Base-by-base conservation (phyloP, 345 rosid species). In the Salix koriyanagi region DNA sequence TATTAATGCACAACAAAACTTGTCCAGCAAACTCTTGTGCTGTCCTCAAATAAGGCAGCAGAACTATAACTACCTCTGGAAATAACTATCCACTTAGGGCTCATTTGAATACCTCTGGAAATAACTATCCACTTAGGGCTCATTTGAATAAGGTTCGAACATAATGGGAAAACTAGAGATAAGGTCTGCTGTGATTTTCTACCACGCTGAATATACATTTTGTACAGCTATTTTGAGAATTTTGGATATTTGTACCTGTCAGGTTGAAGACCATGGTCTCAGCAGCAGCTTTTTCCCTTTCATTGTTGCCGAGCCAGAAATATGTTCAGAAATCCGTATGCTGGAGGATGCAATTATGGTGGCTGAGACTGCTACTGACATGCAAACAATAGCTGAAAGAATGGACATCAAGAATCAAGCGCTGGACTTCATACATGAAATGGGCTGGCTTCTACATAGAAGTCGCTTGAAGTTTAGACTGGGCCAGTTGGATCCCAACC, bases 371-470 rank as follows among this genome's bases (percentile, higher is more conserved):
- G 78, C n/a, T 46, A 84, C 82, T 76, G 71, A 75, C 44, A 18
- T 37, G 58, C 62, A 54, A 8, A 41, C 41, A 54, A 65, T 52
- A 28, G 32, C 75, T 68, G 84, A 65, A 64, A 83, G 70, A 65
- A 44, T 80, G 64, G 93, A 85, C 68, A 83, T 85, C 78, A 88
- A 76, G 80, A 87, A 86, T 73, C 89, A 84, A 83, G 98, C 93
- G 69, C 80, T 93, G 88, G 93, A 93, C 67, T 96, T 93, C 86
- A 84, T 96, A 79, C 91, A 96, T 80, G 99, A 96, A 84, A 86
- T 96, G 77, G 99, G 99, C 66, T 96, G 99, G 99, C 90, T 96
- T 74, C 90, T 96, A 76, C 98, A 90, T 84, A 88, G 97, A 89
- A 86, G 88, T 80, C 92, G 82, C 73, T 84, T 81, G 58, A 87